These are phyloP conservation scores for Acanthamoeba triangularis DNA, from an alignment of 208 protist species.

Conservation along the genomic window DNA sequence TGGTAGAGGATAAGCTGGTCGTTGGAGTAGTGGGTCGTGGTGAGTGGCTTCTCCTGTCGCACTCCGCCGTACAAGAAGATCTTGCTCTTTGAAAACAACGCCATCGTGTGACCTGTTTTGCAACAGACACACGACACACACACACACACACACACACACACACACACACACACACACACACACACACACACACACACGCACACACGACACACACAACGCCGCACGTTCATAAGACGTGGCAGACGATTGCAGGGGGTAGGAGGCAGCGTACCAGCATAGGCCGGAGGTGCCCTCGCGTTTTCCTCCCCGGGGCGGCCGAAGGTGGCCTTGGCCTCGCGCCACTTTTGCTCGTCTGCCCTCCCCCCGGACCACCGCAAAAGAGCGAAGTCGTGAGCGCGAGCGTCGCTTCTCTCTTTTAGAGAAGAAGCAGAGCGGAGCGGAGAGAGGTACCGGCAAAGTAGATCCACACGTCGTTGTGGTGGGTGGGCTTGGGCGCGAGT, in stretches of 20 bases:
- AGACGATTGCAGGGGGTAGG: not conserved
- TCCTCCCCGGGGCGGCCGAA: conserved; percentile 32
- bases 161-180: not conserved
- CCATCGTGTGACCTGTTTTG: not conserved
- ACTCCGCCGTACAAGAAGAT: conserved; percentile 20
- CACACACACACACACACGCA: not conserved
- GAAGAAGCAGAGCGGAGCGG: not conserved
- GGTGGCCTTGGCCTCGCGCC: conserved; percentile 7
- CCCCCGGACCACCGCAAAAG: not conserved
- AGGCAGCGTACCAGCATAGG: not conserved
- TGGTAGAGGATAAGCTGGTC: conserved; percentile 50
- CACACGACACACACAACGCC: not conserved
- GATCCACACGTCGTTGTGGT: conserved; percentile 34
- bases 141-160: not conserved
- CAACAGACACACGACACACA: no score
- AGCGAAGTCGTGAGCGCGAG: not conserved
- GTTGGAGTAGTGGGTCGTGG: not conserved
- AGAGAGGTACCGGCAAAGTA: conserved; percentile 4
- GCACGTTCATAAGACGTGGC: no score
- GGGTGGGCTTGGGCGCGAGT: not conserved
- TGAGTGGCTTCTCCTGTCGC: conserved; percentile 18
- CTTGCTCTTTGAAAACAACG: conserved; percentile 28
- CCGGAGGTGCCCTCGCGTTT: not conserved
- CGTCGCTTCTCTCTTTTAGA: not conserved
- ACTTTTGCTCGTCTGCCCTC: conserved; percentile 10